Base-by-base conservation (phyloP, 495 filamentous ascomycete genomes). In the Penicillium bialowiezense region DNA sequence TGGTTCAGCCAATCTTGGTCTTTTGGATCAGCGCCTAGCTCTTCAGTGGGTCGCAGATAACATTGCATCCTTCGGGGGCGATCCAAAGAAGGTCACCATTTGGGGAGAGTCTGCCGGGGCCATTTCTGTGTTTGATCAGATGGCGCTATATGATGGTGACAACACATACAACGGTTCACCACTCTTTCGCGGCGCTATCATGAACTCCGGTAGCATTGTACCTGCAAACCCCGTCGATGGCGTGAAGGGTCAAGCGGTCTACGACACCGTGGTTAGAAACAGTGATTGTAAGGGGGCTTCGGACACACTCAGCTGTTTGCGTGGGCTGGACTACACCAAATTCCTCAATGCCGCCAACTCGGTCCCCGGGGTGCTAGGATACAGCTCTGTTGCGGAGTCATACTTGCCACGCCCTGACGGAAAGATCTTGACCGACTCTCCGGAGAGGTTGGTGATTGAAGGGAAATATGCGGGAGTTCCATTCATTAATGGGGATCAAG, bases 91-190 rank as follows among this genome's bases (percentile, higher is more conserved):
- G 40, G 86, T 89, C 12, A 88, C 84, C 14, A 84, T 89, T 44
- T 88, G 84, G 79, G 87, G 85, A 33, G 83, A 88, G 58, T 86
- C 81, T 2, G 86, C 87, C 1, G 88, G 87, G 4, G 73, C 82
- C 12, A 88, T 87, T 51, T 87, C 83, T 5, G 85, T 90, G 15
- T 77, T 82, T 35, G 75, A 87, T 57, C 87, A 89, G 49, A 85
- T 86, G 77, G 65, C 77, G 3, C 65, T 89, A 15, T 87, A 86
- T 58, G 77, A 80, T 56, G 87, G 87, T 8, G 64, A 89, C 58
- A 78, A 81, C 63, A 82, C 62, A 0, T 88, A 88, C 68, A 88
- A 87, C 7, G 84, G 80, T 28, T 79, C 83, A 50, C 75, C 79
- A 1, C 71, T 89, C 0, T 90, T 90, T 77, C 79, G 80, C 32